phyloP scores from a whole-genome alignment of 345 rosid species.

The Bruguiera sexangula region DNA sequence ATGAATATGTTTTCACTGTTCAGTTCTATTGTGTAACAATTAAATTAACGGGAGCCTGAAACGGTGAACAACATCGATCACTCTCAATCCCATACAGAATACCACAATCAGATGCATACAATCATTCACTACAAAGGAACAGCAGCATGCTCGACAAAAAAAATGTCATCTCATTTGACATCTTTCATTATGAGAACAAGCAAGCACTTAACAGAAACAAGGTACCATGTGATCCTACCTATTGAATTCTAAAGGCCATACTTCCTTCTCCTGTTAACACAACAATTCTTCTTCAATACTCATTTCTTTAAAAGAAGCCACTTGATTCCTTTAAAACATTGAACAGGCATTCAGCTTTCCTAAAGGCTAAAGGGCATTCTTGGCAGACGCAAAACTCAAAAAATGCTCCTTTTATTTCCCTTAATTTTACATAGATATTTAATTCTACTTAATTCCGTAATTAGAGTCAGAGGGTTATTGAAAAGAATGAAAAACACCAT shows the following conservation, averaged over 20 bases:
- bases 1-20: background rate
- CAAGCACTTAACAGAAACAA: background rate
- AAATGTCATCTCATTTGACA: background rate
- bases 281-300: background rate
- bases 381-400: too few species aligned
- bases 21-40: background rate
- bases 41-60: too few species aligned
- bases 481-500: background rate
- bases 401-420: too few species aligned
- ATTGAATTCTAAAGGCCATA: background rate
- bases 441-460: background rate
- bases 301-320: background rate
- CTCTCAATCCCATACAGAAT: background rate
- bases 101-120: background rate
- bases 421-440: too few species aligned
- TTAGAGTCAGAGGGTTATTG: background rate
- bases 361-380: too few species aligned
- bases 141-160: background rate
- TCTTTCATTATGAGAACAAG: background rate
- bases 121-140: background rate
- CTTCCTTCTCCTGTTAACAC: background rate
- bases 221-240: background rate
- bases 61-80: too few species aligned
- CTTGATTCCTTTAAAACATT: slow-evolving; percentile 1
- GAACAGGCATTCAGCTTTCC: background rate